Conservation (phyloP, 306 rosid genomes). For the Vigna hirtella region DNA sequence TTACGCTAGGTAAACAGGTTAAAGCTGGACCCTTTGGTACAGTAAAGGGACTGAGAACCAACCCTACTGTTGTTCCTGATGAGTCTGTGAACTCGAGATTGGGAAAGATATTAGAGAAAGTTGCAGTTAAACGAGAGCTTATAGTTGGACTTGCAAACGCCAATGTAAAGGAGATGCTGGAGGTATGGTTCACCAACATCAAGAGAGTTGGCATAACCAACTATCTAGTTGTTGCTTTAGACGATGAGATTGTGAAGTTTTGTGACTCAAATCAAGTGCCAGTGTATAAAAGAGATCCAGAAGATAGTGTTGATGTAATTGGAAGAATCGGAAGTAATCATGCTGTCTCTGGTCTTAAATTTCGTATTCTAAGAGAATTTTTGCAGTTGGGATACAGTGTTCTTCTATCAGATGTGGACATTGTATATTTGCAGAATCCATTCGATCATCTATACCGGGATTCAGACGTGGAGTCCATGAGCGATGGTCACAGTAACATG, state of each 20-base stretch:
- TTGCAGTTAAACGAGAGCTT: conserved; percentile 71
- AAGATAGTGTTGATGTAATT: conserved; percentile 65
- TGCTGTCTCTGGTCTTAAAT: conserved; percentile 83
- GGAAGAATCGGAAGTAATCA: conserved; percentile 78
- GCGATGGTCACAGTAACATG: conserved; percentile 82
- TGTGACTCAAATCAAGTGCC: conserved; percentile 76
- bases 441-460: conserved; percentile 74
- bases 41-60: conserved; percentile 77
- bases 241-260: conserved; percentile 60
- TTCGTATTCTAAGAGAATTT: conserved; percentile 86
- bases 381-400: conserved; percentile 88
- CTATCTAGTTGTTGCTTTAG: conserved; percentile 89
- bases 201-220: conserved; percentile 77
- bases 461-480: conserved; percentile 94
- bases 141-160: conserved; percentile 89
- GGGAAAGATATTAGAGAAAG: conserved; percentile 77
- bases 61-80: conserved; percentile 75
- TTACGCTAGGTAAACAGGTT: conserved; percentile 63
- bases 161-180: conserved; percentile 86
- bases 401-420: conserved; percentile 93
- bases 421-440: conserved; percentile 92
- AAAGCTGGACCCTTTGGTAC: conserved; percentile 91
- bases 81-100: conserved; percentile 87
- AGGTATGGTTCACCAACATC: conserved; percentile 80
- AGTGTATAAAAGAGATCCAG: conserved; percentile 79